Base-by-base conservation (phyloP, 2,329 filamentous ascomycete genomes). In the Fusarium agapanthi region DNA sequence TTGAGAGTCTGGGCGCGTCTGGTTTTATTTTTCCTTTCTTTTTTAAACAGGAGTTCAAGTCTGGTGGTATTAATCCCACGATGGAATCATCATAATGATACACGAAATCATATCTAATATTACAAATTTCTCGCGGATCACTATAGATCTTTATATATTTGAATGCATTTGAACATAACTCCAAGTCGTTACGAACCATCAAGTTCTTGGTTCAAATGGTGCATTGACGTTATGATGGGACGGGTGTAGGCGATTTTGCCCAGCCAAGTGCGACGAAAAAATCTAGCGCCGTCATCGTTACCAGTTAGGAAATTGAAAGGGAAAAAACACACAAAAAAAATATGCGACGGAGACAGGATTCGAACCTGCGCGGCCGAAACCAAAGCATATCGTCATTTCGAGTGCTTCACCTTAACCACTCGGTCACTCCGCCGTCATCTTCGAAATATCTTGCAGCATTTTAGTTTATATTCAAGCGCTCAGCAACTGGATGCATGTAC, bases 401-500 rank as follows among this genome's bases (percentile, higher is more conserved):
- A 54, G 50, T 54, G 50, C 50, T 54, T 54, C 50, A 54, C 50
- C 50, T 54, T 54, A 54, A 54, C 50, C 50, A 54, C 50, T 54
- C 50, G 50, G 50, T 54, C 50, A 54, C 50, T 54, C 50, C 50
- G 50, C 50, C 50, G 50, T 54, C 50, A 54, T 54, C 34, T 40
- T 30, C 1, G 6, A 40, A 28, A 8, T 14, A 2, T 2, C 0
- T 0, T 0, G 0, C 1, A 2, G 0, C 4, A 18, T 1, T 53
- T 6, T 3, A 4, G 0, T 0, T 3, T 11, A 53, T 53, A 16
- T 1, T 1, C 1, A 3, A 0, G 1, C 0, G 0, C 0, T 4
- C 2, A 0, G 3, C 4, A 7, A 3, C 2, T 14, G 9, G 18
- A 7, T 16, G 6, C 12, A n/a, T 4, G 1, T 12, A 6, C 16